Evolutionary conservation across 2,329 filamentous ascomycete genomes (phyloP).

Genomic region (Hypoxylon sp.): DNA sequence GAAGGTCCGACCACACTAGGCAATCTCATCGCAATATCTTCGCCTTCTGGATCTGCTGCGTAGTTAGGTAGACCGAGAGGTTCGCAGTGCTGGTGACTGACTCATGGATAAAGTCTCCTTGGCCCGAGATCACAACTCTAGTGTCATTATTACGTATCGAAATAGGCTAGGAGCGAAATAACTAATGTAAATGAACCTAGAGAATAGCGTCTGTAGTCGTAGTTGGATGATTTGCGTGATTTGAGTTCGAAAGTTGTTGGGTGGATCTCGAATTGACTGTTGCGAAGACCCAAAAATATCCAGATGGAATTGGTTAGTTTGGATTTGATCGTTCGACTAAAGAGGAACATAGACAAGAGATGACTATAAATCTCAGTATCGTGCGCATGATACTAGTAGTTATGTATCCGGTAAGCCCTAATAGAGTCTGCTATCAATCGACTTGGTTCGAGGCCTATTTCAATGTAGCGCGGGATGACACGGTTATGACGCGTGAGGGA

Average conservation of each 20-base stretch:
- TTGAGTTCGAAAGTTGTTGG: slow-evolving; percentile 32
- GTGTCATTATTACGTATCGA: slow-evolving; percentile 36
- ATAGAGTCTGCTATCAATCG: slow-evolving; percentile 12
- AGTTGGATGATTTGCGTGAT: slow-evolving; percentile 25
- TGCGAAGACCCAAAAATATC: slow-evolving; percentile 18
- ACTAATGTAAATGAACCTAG: slow-evolving; percentile 12
- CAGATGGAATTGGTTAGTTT: slow-evolving; percentile 27
- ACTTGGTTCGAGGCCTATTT: slow-evolving; percentile 10
- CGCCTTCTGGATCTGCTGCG: background rate
- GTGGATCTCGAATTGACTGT: slow-evolving; percentile 34
- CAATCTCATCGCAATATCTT: slow-evolving; percentile 8
- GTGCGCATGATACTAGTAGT: slow-evolving; percentile 18
- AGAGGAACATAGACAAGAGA: slow-evolving; percentile 4
- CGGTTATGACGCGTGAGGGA: slow-evolving; percentile 4
- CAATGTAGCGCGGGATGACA: slow-evolving; percentile 1
- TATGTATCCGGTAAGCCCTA: slow-evolving; percentile 10
- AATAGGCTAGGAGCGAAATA: slow-evolving; percentile 27
- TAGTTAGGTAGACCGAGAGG: slow-evolving; percentile 4
- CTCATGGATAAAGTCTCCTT: slow-evolving; percentile 28
- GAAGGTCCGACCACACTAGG: background rate
- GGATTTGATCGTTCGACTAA: slow-evolving; percentile 30
- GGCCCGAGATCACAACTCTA: slow-evolving; percentile 35
- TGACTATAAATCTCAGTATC: slow-evolving; percentile 16
- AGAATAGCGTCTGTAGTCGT: slow-evolving; percentile 34
- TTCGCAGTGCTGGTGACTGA: slow-evolving; percentile 16